Evolutionary conservation across 495 filamentous ascomycete species (phyloP), one percentile per base, ranked within the genome.

Genomic region (Penicillium paxilli): DNA sequence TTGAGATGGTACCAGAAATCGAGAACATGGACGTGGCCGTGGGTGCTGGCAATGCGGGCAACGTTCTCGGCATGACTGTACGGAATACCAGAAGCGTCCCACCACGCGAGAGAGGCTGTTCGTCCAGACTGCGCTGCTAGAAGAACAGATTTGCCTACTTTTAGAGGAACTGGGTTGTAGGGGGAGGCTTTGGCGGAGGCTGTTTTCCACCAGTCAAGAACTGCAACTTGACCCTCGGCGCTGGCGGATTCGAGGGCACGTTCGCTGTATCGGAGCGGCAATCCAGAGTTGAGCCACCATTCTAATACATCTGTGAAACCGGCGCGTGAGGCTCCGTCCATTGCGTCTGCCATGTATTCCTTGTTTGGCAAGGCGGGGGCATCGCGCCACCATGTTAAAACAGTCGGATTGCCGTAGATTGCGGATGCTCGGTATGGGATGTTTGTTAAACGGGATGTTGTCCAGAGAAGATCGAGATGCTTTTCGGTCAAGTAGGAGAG

Each of bases 151-250:
- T 91, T 88, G 26, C 91, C 91, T 0, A 90, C 85, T 67, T 90
- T 90, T 9, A 93, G 76, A 0, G 78, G 80, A 14, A 89, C 66
- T 1, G 77, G 65, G 3, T 60, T 64, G 20, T 60, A 57, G 1
- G 50, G 21, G 20, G 67, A 61, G 19, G 62, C 57, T 11, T 64
- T 66, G 14, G 58, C 50, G 19, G 71, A 82, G 0, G 87, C 82
- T 44, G 82, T 70, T 55, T 88, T 88, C 92, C 92, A 97, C 92
- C 92, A 97, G 56, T 94, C 85, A 0, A 97, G 79, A 6, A 96
- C 90, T 0, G 79, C 72, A n/a, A 96, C 74, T 50, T 91, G 89
- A 22, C 92, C 91, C 65, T 91, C 87, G 2, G 84, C 84, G 52
- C 84, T 90, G 20, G 92, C 92, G 41, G 90, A 83, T 66, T 97